Evolutionary conservation across 768 basidiomycete genomes (phyloP), one percentile per base, ranked within the genome.

Genomic region (Leccinum variicolor): DNA sequence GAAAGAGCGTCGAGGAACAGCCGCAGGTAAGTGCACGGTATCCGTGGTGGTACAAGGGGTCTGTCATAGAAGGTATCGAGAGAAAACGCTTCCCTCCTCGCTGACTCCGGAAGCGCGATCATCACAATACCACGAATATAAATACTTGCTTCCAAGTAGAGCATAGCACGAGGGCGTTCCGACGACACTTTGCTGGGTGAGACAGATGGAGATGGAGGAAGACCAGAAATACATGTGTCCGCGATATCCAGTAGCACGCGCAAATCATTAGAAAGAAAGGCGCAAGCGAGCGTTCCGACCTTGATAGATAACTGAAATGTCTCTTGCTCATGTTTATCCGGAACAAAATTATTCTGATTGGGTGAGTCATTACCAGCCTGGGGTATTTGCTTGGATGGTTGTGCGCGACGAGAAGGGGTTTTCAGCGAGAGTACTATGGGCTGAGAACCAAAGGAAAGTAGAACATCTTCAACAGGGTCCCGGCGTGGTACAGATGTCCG

Each of bases 361-460:
- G 29, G 53, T 8, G 23, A 41, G 64, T 54, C 55, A 53, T 36
- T 17, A 45, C 36, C 56, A 50, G 26, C 43, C 49, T 36, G 50
- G 9, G 34, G 26, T 9, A 13, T 28, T 43, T 53, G 59, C 11
- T 57, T 57, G 33, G 62, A 58, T 52, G 62, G 36, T 54, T 59
- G 63, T 15, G 53, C 9, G 53, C 57, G 51, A 60, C 59, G 43
- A 74, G 69, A 59, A 46, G 83, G 81, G 0, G 83, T 86, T 33
- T 71, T 73, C 19, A 92, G 69, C 46, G 76, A 75, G 48, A 91
- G 59, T 3, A 80, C 67, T 50, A 92, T 76, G 19, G 90, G 84
- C 29, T 86, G 81, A 14, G 78, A 67, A 17, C 86, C 84, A 53
- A 91, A 79, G 6, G 85, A 87, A 14, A 90, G 55, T 9, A 93